phyloP scores from a whole-genome alignment of 2,329 filamentous ascomycete species.

The Myriangium duriaei region DNA sequence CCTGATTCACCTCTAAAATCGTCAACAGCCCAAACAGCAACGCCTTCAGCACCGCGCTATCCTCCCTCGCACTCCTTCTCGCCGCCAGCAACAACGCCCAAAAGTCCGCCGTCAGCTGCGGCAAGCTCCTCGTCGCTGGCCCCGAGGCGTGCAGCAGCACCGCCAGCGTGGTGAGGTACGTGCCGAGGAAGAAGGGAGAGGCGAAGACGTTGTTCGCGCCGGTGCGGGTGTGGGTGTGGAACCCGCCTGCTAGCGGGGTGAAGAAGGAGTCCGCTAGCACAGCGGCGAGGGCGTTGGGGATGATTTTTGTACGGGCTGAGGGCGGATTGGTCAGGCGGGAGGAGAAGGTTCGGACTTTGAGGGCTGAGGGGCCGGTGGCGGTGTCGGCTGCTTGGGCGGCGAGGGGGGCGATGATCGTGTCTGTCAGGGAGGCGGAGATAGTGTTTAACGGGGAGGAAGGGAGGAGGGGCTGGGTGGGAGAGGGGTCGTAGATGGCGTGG shows the following conservation, averaged over 20 bases:
- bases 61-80: constrained; percentile 34
- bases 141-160: constrained; percentile 74
- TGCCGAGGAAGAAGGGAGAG: constrained; percentile 60
- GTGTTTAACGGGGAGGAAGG: constrained; percentile 45
- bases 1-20: constrained; percentile 62
- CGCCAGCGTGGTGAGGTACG: constrained; percentile 76
- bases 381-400: constrained; percentile 72
- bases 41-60: constrained; percentile 53
- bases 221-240: constrained; percentile 23
- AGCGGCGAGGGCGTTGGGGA: constrained; percentile 65
- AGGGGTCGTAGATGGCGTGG: constrained; percentile 54
- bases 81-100: constrained; percentile 71
- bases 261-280: constrained; percentile 70
- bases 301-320: constrained; percentile 45
- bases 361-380: constrained; percentile 62
- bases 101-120: constrained; percentile 71
- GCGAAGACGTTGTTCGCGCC: constrained; percentile 47
- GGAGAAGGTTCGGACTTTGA: constrained; percentile 85
- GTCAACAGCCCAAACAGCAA: constrained; percentile 69
- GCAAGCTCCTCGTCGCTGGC: constrained; percentile 60
- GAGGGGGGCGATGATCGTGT: constrained; percentile 65
- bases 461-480: constrained; percentile 5
- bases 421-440: constrained; percentile 55
- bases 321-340: constrained; percentile 60
- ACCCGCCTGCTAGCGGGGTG: constrained; percentile 70